A percentile compares a stretch with the other conserved stretches of the same genome.
These are phyloP conservation scores for Apophysomyces variabilis DNA, from an alignment of 371 early-diverging fungal species.

Conservation along the genomic window DNA sequence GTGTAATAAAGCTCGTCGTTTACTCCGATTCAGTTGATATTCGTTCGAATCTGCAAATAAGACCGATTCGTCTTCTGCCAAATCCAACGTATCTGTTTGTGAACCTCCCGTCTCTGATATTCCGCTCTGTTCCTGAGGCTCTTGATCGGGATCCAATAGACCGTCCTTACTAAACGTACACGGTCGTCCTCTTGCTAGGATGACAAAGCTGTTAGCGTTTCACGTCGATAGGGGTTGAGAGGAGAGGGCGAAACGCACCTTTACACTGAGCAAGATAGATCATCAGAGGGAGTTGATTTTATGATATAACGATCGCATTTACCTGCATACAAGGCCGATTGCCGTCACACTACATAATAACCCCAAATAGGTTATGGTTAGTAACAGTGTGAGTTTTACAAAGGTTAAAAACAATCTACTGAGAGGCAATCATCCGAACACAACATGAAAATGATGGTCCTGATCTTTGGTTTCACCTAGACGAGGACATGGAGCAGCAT, in stretches of 20 bases:
- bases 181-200: constrained; percentile 31
- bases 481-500: not conserved
- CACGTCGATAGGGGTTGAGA: not conserved
- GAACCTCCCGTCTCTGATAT: not conserved
- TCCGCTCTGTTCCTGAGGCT: not conserved
- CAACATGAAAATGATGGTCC: not conserved
- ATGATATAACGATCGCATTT: constrained; percentile 8
- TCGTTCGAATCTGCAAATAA: constrained; percentile 22
- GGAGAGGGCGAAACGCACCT: constrained; percentile 13
- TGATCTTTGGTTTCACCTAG: not conserved
- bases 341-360: constrained; percentile 49
- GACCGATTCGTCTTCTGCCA: constrained; percentile 13
- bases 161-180: constrained; percentile 38
- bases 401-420: not conserved
- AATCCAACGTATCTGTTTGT: constrained; percentile 8
- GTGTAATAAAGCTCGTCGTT: constrained; percentile 22
- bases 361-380: not conserved
- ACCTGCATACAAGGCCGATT: constrained; percentile 62
- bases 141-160: constrained; percentile 23
- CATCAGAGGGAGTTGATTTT: not conserved
- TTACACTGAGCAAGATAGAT: constrained; percentile 17
- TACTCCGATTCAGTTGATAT: constrained; percentile 15
- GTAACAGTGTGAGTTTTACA: not conserved
- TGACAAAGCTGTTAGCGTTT: not conserved
- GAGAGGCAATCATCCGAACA: not conserved